Percentiles rank a stretch among this genome's conserved stretches.
phyloP scores from a whole-genome alignment of 176 grass and related monocot genomes.

The Dactylis glomerata region DNA sequence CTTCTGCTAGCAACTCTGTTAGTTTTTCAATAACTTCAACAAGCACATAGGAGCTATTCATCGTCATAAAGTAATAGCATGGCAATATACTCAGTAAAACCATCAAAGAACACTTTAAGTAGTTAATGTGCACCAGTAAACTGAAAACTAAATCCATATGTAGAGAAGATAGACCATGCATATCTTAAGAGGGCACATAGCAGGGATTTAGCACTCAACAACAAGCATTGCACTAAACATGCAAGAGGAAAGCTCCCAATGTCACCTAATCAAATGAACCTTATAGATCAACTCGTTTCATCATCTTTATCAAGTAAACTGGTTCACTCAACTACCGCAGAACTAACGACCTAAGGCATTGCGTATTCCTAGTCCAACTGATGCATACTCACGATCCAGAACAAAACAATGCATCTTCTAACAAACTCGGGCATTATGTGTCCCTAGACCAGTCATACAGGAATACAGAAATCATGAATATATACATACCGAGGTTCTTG shows the following conservation, averaged over 20 bases:
- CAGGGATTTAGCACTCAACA: not conserved
- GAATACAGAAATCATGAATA: not conserved
- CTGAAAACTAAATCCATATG: not conserved
- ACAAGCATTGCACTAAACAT: not conserved
- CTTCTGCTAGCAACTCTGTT: no score
- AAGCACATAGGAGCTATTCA: no score
- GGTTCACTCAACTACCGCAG: not conserved
- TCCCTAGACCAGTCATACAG: not conserved
- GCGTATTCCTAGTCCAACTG: no score
- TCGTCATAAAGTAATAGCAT: not conserved
- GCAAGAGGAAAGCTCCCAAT: not conserved
- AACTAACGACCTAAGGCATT: not conserved
- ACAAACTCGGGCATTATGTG: not conserved
- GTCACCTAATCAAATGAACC: not conserved
- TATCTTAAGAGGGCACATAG: not conserved
- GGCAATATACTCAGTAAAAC: not conserved
- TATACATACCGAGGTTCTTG: conserved; percentile 78
- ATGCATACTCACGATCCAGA: no score
- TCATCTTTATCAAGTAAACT: no score
- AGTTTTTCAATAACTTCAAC: no score
- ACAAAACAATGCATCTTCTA: not conserved
- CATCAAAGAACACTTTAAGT: no score
- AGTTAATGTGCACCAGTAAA: no score
- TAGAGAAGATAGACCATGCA: not conserved
- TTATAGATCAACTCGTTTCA: not conserved